phyloP scores from a whole-genome alignment of 305 asterid genomes.

The Fraxinus latifolia region DNA sequence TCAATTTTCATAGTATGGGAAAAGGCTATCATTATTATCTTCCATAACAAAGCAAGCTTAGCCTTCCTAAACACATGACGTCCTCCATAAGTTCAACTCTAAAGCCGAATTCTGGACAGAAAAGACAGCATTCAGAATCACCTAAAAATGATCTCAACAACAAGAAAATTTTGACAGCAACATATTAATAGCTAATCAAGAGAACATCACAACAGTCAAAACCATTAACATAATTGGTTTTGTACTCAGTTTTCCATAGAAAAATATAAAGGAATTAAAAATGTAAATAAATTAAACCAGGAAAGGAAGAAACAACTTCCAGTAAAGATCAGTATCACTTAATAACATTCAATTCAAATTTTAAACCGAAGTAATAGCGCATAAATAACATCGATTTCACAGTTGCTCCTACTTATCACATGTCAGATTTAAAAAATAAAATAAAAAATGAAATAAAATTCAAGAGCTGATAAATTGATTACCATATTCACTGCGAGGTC shows the following conservation, averaged over 20 bases:
- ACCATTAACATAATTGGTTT: not conserved
- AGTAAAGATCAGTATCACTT: not conserved
- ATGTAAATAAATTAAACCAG: not conserved
- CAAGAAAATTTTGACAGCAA: not conserved
- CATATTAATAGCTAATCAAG: not conserved
- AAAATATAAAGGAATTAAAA: not conserved
- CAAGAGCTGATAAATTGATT: not conserved
- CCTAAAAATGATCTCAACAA: not conserved
- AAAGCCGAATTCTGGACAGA: not conserved
- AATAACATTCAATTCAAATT: not conserved
- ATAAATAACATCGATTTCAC: not conserved
- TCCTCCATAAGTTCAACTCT: not conserved
- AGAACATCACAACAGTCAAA: not conserved
- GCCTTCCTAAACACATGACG: not conserved
- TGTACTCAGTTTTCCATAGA: not conserved
- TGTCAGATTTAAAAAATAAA: not conserved
- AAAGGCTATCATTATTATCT: not conserved
- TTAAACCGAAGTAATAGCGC: not conserved
- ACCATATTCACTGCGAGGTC: conserved; percentile 47
- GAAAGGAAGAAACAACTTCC: not conserved
- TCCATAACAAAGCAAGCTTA: not conserved
- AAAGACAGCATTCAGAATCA: not conserved
- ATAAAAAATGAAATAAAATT: not conserved
- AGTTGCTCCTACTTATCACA: not conserved
- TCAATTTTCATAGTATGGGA: not conserved